Evolutionary conservation across 2,329 filamentous ascomycete species (phyloP).

Genomic region (Aspergillus caelatus): DNA sequence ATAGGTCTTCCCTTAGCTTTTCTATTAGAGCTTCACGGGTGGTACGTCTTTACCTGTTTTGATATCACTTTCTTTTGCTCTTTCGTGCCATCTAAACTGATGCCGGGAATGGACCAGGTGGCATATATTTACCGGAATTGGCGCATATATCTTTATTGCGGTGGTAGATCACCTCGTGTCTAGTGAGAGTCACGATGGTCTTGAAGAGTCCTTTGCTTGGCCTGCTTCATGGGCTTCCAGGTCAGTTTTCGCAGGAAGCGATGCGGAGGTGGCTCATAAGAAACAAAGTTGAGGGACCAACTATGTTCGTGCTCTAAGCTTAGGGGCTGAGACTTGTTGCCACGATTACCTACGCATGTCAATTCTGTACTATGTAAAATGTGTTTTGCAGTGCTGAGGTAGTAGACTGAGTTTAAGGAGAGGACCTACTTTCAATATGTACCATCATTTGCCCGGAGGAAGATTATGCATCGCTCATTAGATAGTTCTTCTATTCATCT

Average conservation of each 20-base stretch:
- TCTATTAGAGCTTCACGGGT: conserved; percentile 34
- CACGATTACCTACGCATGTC: neutral
- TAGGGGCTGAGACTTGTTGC: neutral
- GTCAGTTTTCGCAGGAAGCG: conserved; percentile 19
- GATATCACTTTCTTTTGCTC: neutral
- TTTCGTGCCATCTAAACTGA: neutral
- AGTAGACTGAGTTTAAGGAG: neutral
- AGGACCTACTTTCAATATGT: neutral
- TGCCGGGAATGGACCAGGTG: conserved; percentile 12
- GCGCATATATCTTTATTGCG: conserved; percentile 26
- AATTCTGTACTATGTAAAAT: neutral
- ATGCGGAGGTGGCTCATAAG: neutral
- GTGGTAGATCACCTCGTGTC: conserved; percentile 24
- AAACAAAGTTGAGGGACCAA: neutral
- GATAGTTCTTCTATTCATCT: neutral
- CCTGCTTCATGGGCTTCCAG: conserved; percentile 23
- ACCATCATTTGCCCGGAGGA: no score
- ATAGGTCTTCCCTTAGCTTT: conserved; percentile 30
- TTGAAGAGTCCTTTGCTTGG: conserved; percentile 20
- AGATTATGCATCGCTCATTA: neutral
- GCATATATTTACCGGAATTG: conserved; percentile 27
- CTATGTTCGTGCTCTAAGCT: neutral
- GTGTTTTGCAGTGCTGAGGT: neutral
- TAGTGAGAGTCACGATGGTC: conserved; percentile 9
- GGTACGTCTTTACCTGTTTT: conserved; percentile 19